Evolutionary conservation across 2,329 filamentous ascomycete genomes (phyloP), one percentile per base, ranked within the genome.

Genomic region (Mollisia scopiformis): DNA sequence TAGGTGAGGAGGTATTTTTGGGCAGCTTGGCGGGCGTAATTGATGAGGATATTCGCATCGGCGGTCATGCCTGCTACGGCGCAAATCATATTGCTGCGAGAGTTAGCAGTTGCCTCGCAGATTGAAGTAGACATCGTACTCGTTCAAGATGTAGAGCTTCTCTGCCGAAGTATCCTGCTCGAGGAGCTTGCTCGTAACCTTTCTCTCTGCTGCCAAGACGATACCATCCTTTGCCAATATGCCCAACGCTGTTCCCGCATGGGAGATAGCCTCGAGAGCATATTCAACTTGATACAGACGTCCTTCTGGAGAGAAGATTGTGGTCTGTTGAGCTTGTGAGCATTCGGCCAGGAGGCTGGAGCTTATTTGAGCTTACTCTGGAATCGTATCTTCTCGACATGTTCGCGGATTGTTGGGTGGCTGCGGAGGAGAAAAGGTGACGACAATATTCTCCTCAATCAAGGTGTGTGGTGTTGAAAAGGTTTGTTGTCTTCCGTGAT

Each of bases 21-120:
- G 72, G 95, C 95, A 73, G 92, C 91, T 86, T 97, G 92, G 72
- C 95, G 93, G 76, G 95, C 96, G 80, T 96, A 97, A 84, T 99
- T 99, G 88, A 99, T 99, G 77, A 99, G 92, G 78, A 99, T 99
- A 83, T 99, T 99, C 78, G 95, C 95, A 76, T 99, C 95, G 74
- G 95, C 95, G 49, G 93, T 99, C 94, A 99, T 98, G 75, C 95
- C 95, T 72, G 95, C 95, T 62, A 99, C 95, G 64, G 95, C 95
- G 79, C 93, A 97, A 79, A 99, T 98, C 96, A 99, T 99, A 84
- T 99, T 99, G 82, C 94, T 98, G 35, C 13, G 41, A 7, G 21
- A 8, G 41, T 69, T 59, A 68, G 64, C 61, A 53, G 31, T n/a
- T n/a, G 58, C 31, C 41, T 31, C 11, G 7, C 16, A 27, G 23